Percentiles rank a stretch among this genome's conserved stretches.
These are phyloP conservation scores for Exobasidium rhododendri DNA, from an alignment of 1,284 basidiomycete species.

Conservation along the genomic window DNA sequence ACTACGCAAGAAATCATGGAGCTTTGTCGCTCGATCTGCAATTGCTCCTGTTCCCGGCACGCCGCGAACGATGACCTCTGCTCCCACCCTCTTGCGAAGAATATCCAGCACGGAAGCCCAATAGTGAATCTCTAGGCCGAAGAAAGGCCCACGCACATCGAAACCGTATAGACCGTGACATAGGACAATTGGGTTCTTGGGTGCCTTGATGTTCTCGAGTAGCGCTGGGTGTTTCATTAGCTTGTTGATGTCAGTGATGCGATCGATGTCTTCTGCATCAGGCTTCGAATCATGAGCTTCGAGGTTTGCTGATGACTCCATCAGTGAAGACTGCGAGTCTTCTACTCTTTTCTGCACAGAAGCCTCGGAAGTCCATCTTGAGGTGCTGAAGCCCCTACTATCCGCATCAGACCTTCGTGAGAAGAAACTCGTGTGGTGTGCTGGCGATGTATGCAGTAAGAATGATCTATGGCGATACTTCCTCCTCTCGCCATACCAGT, in stretches of 20 bases:
- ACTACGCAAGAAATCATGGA: constrained; percentile 70
- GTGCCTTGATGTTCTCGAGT: constrained; percentile 65
- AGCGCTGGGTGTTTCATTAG: constrained; percentile 37
- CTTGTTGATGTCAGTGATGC: constrained; percentile 23
- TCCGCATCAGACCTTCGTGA: not conserved
- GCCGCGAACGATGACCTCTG: constrained; percentile 89
- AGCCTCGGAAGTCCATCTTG: not conserved
- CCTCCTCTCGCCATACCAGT: no score
- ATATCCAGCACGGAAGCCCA: constrained; percentile 87
- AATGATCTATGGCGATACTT: not conserved
- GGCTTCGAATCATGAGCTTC: not conserved
- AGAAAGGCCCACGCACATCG: constrained; percentile 74
- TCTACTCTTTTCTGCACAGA: not conserved
- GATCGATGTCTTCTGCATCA: not conserved
- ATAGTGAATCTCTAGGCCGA: constrained; percentile 75
- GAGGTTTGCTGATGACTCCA: not conserved
- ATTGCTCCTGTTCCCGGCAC: constrained; percentile 94
- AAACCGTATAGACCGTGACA: constrained; percentile 91
- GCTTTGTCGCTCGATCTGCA: constrained; percentile 71
- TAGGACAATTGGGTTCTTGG: constrained; percentile 84
- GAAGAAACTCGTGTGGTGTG: not conserved
- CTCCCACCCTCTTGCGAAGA: constrained; percentile 76
- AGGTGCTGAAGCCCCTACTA: not conserved
- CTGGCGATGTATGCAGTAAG: not conserved
- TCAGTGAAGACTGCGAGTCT: not conserved